Evolutionary conservation across 495 filamentous ascomycete genomes (phyloP).

Genomic region (Usnea hakonensis): DNA sequence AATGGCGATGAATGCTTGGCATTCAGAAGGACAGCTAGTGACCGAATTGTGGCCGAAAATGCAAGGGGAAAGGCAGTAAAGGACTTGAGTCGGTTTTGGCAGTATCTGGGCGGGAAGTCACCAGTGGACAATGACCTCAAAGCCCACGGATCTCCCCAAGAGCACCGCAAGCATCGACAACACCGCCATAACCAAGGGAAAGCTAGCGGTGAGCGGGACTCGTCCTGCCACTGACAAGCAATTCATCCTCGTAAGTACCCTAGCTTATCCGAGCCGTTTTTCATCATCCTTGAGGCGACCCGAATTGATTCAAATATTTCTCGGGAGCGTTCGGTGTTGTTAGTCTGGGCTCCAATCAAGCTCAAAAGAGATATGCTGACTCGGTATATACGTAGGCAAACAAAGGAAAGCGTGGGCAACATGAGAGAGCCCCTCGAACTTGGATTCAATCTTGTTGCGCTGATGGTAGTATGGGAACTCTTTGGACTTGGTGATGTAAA

Average conservation of each 20-base stretch:
- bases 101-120: constrained; percentile 51
- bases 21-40: constrained; percentile 8
- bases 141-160: no score
- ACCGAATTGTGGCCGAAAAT: constrained; percentile 15
- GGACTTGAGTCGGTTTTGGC: constrained; percentile 61
- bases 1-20: constrained; percentile 1
- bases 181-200: background rate
- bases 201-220: background rate
- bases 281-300: background rate
- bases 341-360: background rate
- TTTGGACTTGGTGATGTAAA: background rate
- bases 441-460: background rate
- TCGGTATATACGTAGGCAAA: background rate
- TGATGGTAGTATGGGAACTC: background rate
- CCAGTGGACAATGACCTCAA: background rate
- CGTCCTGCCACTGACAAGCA: background rate
- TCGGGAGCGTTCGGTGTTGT: background rate
- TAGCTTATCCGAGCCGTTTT: background rate
- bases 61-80: constrained; percentile 43
- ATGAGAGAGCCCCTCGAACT: background rate
- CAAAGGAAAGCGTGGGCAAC: background rate
- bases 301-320: background rate
- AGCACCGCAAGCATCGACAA: background rate
- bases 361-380: background rate
- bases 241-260: background rate